Evolutionary conservation across 768 basidiomycete genomes (phyloP).

Genomic region (Lanmaoa rubissima): DNA sequence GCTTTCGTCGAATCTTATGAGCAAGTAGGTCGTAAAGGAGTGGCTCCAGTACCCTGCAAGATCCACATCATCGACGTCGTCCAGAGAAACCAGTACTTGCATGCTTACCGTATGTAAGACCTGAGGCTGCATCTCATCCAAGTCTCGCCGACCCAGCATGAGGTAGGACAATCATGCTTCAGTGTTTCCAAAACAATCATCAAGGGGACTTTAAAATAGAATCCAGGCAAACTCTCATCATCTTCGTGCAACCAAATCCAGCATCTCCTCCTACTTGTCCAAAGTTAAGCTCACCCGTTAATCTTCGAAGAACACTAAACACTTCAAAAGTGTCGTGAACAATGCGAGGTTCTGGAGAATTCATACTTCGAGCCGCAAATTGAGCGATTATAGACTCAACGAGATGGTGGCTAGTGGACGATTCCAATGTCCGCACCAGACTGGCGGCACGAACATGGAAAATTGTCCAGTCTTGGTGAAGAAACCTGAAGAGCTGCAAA

Average conservation of each 20-base stretch:
- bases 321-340: slow-evolving; percentile 70
- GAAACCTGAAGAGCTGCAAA: slow-evolving; percentile 65
- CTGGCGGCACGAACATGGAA: slow-evolving; percentile 83
- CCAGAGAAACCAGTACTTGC: not conserved
- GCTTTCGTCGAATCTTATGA: slow-evolving; percentile 56
- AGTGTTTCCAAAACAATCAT: slow-evolving; percentile 84
- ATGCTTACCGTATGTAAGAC: slow-evolving; percentile 80
- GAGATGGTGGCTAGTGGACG: slow-evolving; percentile 49
- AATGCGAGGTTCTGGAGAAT: slow-evolving; percentile 46
- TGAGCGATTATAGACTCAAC: slow-evolving; percentile 81
- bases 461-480: slow-evolving; percentile 58
- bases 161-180: slow-evolving; percentile 67
- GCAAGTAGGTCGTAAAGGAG: slow-evolving; percentile 76
- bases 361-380: too few relatives aligned
- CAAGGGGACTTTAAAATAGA: slow-evolving; percentile 80
- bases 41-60: slow-evolving; percentile 83
- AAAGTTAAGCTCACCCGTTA: slow-evolving; percentile 57
- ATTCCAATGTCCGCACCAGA: slow-evolving; percentile 80
- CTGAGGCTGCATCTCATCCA: slow-evolving; percentile 97
- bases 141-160: slow-evolving; percentile 83
- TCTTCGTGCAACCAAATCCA: slow-evolving; percentile 44
- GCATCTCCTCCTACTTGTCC: not conserved
- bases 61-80: not conserved
- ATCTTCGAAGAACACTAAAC: slow-evolving; percentile 90
- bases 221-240: slow-evolving; percentile 78